Conservation (phyloP, 495 filamentous ascomycete genomes). For the Melanomma pulvis-pyrius region DNA sequence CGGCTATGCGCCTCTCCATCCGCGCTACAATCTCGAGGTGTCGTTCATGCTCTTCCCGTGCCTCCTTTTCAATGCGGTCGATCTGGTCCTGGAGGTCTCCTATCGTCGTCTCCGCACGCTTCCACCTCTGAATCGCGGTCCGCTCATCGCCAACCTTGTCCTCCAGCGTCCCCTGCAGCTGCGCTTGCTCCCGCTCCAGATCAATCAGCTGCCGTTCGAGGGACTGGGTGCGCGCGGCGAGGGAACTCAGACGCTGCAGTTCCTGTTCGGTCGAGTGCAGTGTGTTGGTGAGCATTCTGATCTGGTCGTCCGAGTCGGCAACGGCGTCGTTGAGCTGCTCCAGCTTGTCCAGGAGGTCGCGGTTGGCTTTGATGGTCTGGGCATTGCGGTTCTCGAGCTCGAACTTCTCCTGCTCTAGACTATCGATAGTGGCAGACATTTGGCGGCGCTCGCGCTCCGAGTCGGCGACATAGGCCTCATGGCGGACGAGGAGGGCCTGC, state of each 20-base stretch:
- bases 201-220: constrained; percentile 76
- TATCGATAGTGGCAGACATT: constrained; percentile 69
- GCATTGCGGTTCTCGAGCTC: constrained; percentile 74
- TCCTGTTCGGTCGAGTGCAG: constrained; percentile 77
- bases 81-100: constrained; percentile 79
- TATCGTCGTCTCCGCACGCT: constrained; percentile 74
- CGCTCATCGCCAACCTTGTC: constrained; percentile 70
- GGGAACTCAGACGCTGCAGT: constrained; percentile 68
- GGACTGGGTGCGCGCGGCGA: constrained; percentile 71
- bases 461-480: constrained; percentile 90
- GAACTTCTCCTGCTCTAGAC: constrained; percentile 75
- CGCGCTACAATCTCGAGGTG: constrained; percentile 79
- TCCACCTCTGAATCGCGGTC: constrained; percentile 79
- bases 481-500: constrained; percentile 86
- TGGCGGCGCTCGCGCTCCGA: constrained; percentile 78
- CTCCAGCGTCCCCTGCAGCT: constrained; percentile 66
- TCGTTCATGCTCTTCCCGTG: constrained; percentile 76
- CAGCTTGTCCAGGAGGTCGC: constrained; percentile 73
- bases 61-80: constrained; percentile 84
- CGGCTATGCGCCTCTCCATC: constrained; percentile 73
- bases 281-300: constrained; percentile 69
- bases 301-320: constrained; percentile 72
- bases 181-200: constrained; percentile 78
- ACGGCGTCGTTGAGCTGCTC: constrained; percentile 77
- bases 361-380: constrained; percentile 76